Base-by-base conservation (phyloP, 805 yeast genomes). In the Metschnikowia drakensbergensis region DNA sequence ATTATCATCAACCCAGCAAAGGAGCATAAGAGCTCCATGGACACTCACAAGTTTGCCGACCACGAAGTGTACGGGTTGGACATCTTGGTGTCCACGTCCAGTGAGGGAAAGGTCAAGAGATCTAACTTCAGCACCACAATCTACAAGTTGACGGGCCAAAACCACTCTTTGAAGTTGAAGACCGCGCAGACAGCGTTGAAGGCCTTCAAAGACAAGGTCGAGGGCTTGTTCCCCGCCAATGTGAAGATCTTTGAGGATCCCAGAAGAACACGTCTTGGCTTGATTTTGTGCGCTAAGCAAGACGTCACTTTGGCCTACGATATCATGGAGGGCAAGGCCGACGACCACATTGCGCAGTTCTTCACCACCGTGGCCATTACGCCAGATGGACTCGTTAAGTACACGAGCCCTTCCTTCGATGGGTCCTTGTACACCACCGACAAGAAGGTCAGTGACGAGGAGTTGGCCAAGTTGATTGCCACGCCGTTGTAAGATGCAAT, bases 1-100 rank as follows among this genome's bases (percentile, higher is more conserved):
- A 76, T 86, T 62, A 84, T 86, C 62, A 70, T 86, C 57, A 86
- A 86, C 72, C 92, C 92, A 58, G 68, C 78, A 52, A 87, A 83
- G 60, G 74, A 74, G 57, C 88, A 85, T 73, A 80, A 76, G 66
- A 64, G 67, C 55, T 83, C 77, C 62, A 80, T 84, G 64, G 86
- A 82, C 51, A 71, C 87, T 45, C 69, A 72, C 65, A 80, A 77
- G 62, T 85, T 86, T 56, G 88, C 80, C 66, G 86, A 81, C 62
- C 82, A 82, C 63, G 89, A 86, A 64, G 92, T 86, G 32, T 86
- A 80, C 63, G 92, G 92, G 45, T 71, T 86, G 58, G 92, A 86
- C 63, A 77, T 86, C 52, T 74, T 86, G 52, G 73, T 86, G 54
- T 77, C 87, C 25, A 76, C 86, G 37, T 79, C 85, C 5, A 66